phyloP scores from a whole-genome alignment of 2,329 filamentous ascomycete genomes.

The Talaromyces sp. region DNA sequence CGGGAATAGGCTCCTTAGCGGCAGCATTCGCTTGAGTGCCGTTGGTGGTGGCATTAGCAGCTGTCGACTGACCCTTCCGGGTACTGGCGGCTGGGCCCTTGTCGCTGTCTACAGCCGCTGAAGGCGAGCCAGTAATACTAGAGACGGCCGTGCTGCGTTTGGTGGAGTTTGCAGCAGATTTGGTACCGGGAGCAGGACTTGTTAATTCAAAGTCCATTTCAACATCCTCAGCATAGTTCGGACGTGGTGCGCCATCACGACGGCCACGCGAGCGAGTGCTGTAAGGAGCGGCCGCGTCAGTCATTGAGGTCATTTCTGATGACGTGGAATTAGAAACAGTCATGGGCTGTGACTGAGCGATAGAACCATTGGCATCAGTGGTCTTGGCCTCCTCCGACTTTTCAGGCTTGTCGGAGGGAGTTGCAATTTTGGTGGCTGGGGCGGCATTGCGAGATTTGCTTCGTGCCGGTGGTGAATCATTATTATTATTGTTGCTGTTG shows the following conservation, averaged over 20 bases:
- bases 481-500: conserved; percentile 8
- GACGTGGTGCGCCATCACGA: conserved; percentile 65
- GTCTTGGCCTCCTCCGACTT: not conserved
- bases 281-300: conserved; percentile 63
- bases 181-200: conserved; percentile 29
- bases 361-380: conserved; percentile 20
- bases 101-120: conserved; percentile 30
- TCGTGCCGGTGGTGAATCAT: conserved; percentile 34
- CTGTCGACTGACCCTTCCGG: conserved; percentile 33
- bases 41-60: conserved; percentile 27
- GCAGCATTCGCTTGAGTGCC: conserved; percentile 25
- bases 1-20: conserved; percentile 51
- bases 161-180: conserved; percentile 26
- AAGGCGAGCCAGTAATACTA: conserved; percentile 31
- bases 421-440: conserved; percentile 8
- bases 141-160: conserved; percentile 6
- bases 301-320: conserved; percentile 33
- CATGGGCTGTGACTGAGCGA: conserved; percentile 43
- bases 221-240: conserved; percentile 92
- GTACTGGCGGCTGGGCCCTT: conserved; percentile 39
- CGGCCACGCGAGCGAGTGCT: conserved; percentile 93
- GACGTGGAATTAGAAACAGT: conserved; percentile 42
- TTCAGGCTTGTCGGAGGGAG: conserved; percentile 1
- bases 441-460: conserved; percentile 15
- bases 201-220: conserved; percentile 79